Conservation (phyloP, 139 green algal species). For the Zygnema circumcarinatum region DNA sequence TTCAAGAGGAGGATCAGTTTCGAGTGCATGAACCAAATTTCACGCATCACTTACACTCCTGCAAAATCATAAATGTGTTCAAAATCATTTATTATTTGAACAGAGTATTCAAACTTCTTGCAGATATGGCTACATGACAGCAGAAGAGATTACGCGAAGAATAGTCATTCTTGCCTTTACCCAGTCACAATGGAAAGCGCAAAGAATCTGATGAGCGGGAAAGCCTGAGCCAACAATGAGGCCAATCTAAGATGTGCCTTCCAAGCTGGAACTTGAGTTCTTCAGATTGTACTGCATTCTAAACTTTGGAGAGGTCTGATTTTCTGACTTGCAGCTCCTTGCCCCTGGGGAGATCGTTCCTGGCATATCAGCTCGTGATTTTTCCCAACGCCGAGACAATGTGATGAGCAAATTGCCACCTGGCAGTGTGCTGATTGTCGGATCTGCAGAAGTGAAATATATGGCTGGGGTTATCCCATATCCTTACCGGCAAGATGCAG, state of each 20-base stretch:
- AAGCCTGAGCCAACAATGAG: not conserved
- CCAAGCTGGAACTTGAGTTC: not conserved
- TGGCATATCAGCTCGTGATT: slow-evolving; percentile 71
- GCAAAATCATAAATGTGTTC: too few relatives aligned
- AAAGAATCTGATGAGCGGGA: not conserved
- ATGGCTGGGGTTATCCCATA: slow-evolving; percentile 86
- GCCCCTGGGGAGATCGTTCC: slow-evolving; percentile 70
- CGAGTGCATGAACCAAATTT: too few relatives aligned
- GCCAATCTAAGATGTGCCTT: not conserved
- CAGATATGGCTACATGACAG: too few relatives aligned
- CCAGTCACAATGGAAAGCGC: not conserved
- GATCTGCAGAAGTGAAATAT: slow-evolving; percentile 67
- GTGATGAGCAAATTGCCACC: slow-evolving; percentile 69
- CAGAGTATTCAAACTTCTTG: too few relatives aligned
- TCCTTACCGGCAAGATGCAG: slow-evolving; percentile 80
- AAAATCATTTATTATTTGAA: too few relatives aligned
- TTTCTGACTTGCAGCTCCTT: slow-evolving; percentile 57
- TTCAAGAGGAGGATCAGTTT: too few relatives aligned
- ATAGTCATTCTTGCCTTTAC: not conserved
- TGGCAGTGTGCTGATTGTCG: slow-evolving; percentile 74
- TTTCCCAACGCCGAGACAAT: slow-evolving; percentile 61
- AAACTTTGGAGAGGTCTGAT: not conserved
- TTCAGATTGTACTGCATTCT: not conserved
- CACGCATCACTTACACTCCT: too few relatives aligned
- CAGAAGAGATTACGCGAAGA: too few relatives aligned